Base-by-base conservation (phyloP, 169 alveolate genomes). In the Plasmodium blacklocki region DNA sequence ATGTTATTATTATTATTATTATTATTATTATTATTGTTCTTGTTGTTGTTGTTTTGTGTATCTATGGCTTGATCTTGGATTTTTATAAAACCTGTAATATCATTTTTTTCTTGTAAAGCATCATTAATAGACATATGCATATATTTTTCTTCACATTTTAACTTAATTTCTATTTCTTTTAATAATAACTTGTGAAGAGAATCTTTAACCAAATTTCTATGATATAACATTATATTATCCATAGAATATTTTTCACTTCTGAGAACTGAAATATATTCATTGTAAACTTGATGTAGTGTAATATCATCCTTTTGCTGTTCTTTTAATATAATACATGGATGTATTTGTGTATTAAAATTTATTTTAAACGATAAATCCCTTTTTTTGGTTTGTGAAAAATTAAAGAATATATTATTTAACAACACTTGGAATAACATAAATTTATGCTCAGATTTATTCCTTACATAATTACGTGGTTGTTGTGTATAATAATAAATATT, bases 391-490 rank as follows among this genome's bases (percentile, higher is more conserved):
- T 86, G 66, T 29, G 49, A 9, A 86, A n/a, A 72, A 12, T 86
- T 86, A 58, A 60, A 72, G 62, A 86, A n/a, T 47, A 54, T 86
- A 64, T 86, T 86, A 71, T 86, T 86, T 50, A 86, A 47, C 75
- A 86, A 72, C 14, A 86, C 73, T 72, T 86, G 92, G 50, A 86
- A 60, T 50, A 86, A 54, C 75, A 45, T 86, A 73, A 59, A 86
- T 56, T 86, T 86, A 49, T 73, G 68, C 63, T 86, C 92, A 29
- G 92, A 86, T 32, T 71, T 86, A 26, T 64, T 39, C 1, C 67
- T 47, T 23, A 59, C 60, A 43, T 60, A 72, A 72, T 72, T 86
- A 45, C 85, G 63, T 18, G 88, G 88, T 52, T 86, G 50, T 47
- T 71, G 19, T 15, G 76, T 72, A 64, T 71, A 86, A 60, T 86